A percentile compares a stretch with the other conserved stretches of the same genome.
Conservation (phyloP, 495 filamentous ascomycete species). For the Trypethelium eluteriae region DNA sequence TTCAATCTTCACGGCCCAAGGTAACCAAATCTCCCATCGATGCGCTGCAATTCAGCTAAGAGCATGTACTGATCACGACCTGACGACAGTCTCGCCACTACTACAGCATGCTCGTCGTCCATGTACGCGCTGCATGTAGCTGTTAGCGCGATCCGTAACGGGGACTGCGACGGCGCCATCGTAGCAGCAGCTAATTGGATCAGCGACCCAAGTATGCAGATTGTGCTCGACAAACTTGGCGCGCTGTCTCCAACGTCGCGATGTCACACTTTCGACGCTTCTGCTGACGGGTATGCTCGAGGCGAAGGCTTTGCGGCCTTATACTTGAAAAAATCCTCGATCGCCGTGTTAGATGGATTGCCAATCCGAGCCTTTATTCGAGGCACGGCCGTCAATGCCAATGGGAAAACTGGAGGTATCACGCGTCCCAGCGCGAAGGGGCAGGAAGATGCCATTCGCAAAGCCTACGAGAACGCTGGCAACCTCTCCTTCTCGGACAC, state of each 20-base stretch:
- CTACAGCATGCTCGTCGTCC: slow-evolving; percentile 46
- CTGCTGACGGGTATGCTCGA: slow-evolving; percentile 33
- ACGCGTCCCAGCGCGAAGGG: slow-evolving; percentile 5
- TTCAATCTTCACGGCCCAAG: slow-evolving; percentile 43
- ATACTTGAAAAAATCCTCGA: slow-evolving; percentile 33
- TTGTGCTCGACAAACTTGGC: background rate
- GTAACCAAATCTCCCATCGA: background rate
- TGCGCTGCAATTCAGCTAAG: background rate
- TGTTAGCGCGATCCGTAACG: background rate
- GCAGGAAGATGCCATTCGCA: slow-evolving; percentile 13
- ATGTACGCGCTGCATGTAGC: slow-evolving; percentile 13
- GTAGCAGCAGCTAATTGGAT: background rate
- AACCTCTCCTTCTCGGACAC: slow-evolving; percentile 18
- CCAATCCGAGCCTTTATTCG: slow-evolving; percentile 30
- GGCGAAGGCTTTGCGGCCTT: slow-evolving; percentile 36
- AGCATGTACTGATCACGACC: background rate
- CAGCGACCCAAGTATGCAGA: background rate
- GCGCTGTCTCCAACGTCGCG: background rate
- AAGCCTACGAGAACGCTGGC: slow-evolving; percentile 12
- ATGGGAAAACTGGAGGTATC: slow-evolving; percentile 14
- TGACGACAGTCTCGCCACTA: slow-evolving; percentile 35
- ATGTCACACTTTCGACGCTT: slow-evolving; percentile 15
- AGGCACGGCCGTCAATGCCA: slow-evolving; percentile 15
- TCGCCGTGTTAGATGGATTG: slow-evolving; percentile 37
- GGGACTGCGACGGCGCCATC: background rate